A percentile compares a stretch with the other conserved stretches of the same genome.
These are phyloP conservation scores for Graphilbum sp. DNA, from an alignment of 2,329 filamentous ascomycete genomes.

Conservation along the genomic window DNA sequence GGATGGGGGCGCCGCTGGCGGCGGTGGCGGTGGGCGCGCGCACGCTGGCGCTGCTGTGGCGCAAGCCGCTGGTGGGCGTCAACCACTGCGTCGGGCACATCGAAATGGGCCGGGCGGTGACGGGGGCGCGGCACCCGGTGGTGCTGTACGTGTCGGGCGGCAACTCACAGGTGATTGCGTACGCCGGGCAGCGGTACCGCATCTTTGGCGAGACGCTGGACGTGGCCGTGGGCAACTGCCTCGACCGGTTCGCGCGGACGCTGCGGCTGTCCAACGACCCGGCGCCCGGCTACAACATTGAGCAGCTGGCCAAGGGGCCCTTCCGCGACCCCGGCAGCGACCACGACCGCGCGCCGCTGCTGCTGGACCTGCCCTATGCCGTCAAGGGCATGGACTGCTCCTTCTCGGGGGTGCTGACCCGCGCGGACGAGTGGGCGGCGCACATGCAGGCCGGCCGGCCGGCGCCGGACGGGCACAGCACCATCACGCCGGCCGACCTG, in stretches of 20 bases:
- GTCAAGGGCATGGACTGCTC: conserved; percentile 99
- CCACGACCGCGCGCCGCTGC: conserved; percentile 40
- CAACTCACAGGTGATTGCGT: conserved; percentile 96
- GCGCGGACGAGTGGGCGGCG: conserved; percentile 63
- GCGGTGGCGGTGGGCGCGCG: conserved; percentile 59
- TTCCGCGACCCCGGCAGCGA: conserved; percentile 4
- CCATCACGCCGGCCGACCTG: conserved; percentile 72
- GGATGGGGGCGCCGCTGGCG: conserved; percentile 88
- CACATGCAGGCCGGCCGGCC: conserved; percentile 35
- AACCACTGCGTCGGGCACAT: conserved; percentile 99
- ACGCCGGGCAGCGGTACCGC: conserved; percentile 83
- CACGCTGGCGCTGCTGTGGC: conserved; percentile 70
- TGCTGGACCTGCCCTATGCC: conserved; percentile 83
- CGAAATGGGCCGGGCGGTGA: conserved; percentile 93
- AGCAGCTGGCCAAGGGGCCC: conserved; percentile 56
- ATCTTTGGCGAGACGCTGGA: conserved; percentile 98
- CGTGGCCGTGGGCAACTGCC: conserved; percentile 93
- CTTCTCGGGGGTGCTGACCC: conserved; percentile 80
- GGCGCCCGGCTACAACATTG: conserved; percentile 94
- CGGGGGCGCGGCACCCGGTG: conserved; percentile 76
- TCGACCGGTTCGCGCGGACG: conserved; percentile 88
- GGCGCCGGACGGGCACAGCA: conserved; percentile 31
- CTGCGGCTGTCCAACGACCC: conserved; percentile 88
- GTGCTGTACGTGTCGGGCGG: conserved; percentile 92
- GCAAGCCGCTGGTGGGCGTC: conserved; percentile 76